Evolutionary conservation across 805 yeast genomes (phyloP), one percentile per base, ranked within the genome.

Genomic region (Candida xiaguanensis): DNA sequence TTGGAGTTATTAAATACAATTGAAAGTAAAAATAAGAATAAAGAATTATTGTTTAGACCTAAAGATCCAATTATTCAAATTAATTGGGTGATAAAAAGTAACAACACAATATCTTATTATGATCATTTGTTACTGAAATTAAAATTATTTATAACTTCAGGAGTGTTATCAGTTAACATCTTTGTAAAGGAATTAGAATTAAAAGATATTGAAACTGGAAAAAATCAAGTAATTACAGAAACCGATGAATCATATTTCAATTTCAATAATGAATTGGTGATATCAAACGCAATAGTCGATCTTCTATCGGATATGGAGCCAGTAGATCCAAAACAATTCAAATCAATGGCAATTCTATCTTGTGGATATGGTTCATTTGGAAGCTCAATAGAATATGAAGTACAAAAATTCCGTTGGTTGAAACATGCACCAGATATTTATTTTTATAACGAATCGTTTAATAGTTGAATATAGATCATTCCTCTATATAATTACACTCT

Each of bases 321-420:
- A 2, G 24, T 38, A 7, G 36, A 35, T 12, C 25, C 28, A 22
- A 30, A 42, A 18, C 31, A 23, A 23, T 48, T 50, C 27, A 58
- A 56, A 40, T 48, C 65, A 1, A 44, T 70, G 41, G 76, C 74
- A 2, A 61, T 69, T 7, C 34, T 63, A 8, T 51, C 58, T 13
- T 71, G 77, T 55, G 77, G 77, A 0, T 67, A 73, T 1, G 45
- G 40, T 2, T 45, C 40, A 0, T 62, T 72, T 41, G 56, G 65
- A 5, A 47, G 54, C 13, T 42, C 39, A 12, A 51, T 68, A 11
- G 60, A 56, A 36, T 38, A 37, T 4, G 56, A 51, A 19, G 56
- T 71, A 32, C 63, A 61, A 33, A 52, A 49, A 25, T 49, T 52
- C 38, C 50, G 64, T 14, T 52, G 56, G 52, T 26, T 38, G 8